Conservation (phyloP, 2,329 filamentous ascomycete genomes). For the Fusarium euwallaceae region DNA sequence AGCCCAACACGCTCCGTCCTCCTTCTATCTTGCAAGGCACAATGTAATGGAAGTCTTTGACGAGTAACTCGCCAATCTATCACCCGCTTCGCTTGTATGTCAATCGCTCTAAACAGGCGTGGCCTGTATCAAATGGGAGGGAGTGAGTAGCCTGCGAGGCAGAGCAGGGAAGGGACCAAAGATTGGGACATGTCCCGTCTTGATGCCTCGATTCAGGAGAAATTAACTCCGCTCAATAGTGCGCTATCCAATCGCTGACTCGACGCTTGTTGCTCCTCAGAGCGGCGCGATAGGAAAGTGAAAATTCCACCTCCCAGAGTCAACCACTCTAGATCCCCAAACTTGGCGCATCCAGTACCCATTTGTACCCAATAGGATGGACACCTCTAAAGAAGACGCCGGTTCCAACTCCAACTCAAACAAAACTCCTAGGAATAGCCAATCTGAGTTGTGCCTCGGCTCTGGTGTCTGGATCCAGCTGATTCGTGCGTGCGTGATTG, state of each 20-base stretch:
- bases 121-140: neutral
- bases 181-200: conserved; percentile 31
- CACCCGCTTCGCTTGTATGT: neutral
- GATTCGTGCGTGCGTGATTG: conserved; percentile 17
- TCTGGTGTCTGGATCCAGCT: conserved; percentile 17
- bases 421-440: conserved; percentile 21
- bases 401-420: conserved; percentile 19
- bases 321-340: conserved; percentile 23
- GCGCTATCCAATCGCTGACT: conserved; percentile 35
- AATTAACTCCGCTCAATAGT: conserved; percentile 39
- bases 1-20: neutral
- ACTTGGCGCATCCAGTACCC: conserved; percentile 20
- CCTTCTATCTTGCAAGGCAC: conserved; percentile 1
- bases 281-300: conserved; percentile 37
- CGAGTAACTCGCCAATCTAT: neutral
- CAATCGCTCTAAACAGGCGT: neutral
- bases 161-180: neutral
- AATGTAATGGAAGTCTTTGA: neutral
- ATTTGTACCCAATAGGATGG: conserved; percentile 8
- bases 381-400: conserved; percentile 29
- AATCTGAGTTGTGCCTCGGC: conserved; percentile 17
- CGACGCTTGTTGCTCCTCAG: conserved; percentile 30
- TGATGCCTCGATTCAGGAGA: conserved; percentile 40
- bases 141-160: conserved; percentile 1
- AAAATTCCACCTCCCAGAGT: conserved; percentile 34